Percentiles rank a stretch among this genome's conserved stretches.
These are phyloP conservation scores for Tuber melanosporum DNA, from an alignment of 495 filamentous ascomycete species.

Conservation along the genomic window DNA sequence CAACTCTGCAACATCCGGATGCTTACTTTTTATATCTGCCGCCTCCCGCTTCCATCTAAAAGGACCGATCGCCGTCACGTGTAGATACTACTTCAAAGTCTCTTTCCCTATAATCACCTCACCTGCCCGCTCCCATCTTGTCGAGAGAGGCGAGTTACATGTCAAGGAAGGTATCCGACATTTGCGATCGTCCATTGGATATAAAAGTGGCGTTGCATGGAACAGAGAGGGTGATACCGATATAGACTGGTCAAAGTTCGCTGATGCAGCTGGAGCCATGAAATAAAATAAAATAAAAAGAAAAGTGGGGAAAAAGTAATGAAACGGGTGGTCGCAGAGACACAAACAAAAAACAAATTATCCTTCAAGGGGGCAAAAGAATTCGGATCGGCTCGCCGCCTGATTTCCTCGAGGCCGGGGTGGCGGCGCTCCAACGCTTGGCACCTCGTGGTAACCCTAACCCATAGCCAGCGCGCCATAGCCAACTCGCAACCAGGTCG, in stretches of 20 bases:
- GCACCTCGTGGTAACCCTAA: constrained; percentile 37
- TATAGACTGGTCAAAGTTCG: background rate
- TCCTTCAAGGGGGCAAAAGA: constrained; percentile 2
- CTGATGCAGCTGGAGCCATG: background rate
- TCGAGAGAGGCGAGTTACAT: background rate
- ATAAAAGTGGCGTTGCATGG: background rate
- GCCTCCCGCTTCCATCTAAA: constrained; percentile 40
- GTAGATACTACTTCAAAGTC: constrained; percentile 27
- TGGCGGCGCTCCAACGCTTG: constrained; percentile 35
- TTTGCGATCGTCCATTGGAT: background rate
- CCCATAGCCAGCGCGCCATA: constrained; percentile 32
- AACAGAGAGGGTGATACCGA: background rate
- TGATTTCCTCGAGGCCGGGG: constrained; percentile 37
- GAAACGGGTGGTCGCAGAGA: constrained; percentile 34
- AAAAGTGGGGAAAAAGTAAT: constrained; percentile 26
- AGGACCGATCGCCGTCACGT: constrained; percentile 38
- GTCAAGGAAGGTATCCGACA: background rate
- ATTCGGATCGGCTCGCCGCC: constrained; percentile 39
- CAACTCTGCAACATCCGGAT: constrained; percentile 39
- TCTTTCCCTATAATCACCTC: background rate
- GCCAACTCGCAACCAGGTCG: constrained; percentile 38
- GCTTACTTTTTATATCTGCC: constrained; percentile 41
- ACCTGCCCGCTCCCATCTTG: background rate
- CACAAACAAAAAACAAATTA: constrained; percentile 31
- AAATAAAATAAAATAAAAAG: background rate